Conservation (phyloP, 768 basidiomycete species). For the Tylopilus rubrobrunneus region DNA sequence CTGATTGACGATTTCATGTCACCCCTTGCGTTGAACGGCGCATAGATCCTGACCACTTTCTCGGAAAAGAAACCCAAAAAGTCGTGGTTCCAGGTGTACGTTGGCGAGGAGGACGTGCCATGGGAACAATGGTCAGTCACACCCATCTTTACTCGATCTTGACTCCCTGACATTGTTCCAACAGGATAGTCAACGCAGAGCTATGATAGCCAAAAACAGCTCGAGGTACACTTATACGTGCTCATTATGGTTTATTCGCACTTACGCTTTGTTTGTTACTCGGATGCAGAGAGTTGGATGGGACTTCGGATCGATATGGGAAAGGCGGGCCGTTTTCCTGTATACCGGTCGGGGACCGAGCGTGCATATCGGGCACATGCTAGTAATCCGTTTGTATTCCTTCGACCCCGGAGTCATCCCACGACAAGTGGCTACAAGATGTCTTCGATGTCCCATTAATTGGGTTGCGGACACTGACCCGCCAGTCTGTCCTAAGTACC, state of each 20-base stretch:
- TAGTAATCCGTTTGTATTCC: too few relatives aligned
- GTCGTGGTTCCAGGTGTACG: constrained; percentile 60
- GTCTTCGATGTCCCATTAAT: too few relatives aligned
- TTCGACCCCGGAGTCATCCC: too few relatives aligned
- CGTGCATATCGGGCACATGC: too few relatives aligned
- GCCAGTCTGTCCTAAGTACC: neutral
- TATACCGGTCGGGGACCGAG: too few relatives aligned
- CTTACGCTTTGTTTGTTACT: neutral
- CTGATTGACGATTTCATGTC: constrained; percentile 17
- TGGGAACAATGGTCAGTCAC: constrained; percentile 78
- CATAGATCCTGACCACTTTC: constrained; percentile 63
- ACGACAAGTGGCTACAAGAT: too few relatives aligned
- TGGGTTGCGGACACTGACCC: neutral
- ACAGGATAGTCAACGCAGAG: constrained; percentile 78
- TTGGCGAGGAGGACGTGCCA: constrained; percentile 76
- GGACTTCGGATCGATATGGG: too few relatives aligned
- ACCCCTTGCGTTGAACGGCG: too few relatives aligned
- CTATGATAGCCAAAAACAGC: constrained; percentile 68
- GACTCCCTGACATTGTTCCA: too few relatives aligned
- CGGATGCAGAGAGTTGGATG: too few relatives aligned
- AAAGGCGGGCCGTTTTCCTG: too few relatives aligned
- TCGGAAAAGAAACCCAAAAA: constrained; percentile 77
- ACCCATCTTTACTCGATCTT: neutral
- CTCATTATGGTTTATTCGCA: neutral
- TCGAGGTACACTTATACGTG: constrained; percentile 39